A percentile compares a stretch with the other conserved stretches of the same genome.
phyloP scores from a whole-genome alignment of 768 basidiomycete species.

The Neoboletus subvelutipes region DNA sequence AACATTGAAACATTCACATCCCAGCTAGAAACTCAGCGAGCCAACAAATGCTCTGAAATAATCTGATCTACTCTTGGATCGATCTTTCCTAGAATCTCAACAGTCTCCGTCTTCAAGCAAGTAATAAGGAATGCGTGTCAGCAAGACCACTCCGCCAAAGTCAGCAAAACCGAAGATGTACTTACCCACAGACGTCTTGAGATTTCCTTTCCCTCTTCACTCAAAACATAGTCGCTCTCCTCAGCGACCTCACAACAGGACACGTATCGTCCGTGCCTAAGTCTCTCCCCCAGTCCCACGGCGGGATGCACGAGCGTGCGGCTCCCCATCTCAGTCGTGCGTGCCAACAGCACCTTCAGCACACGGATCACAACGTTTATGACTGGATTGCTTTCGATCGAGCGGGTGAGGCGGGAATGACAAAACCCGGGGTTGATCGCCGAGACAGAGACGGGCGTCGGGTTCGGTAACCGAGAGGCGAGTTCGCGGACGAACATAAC shows the following conservation, averaged over 20 bases:
- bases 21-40: slow-evolving; percentile 6
- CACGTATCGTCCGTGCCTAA: slow-evolving; percentile 32
- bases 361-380: not conserved
- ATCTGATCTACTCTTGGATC: slow-evolving; percentile 30
- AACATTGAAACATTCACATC: not conserved
- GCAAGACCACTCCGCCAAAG: not conserved
- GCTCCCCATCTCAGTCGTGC: slow-evolving; percentile 35
- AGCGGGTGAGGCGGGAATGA: slow-evolving; percentile 30
- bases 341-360: slow-evolving; percentile 26
- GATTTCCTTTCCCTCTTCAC: slow-evolving; percentile 30
- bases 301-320: slow-evolving; percentile 37
- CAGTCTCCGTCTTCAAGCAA: slow-evolving; percentile 26
- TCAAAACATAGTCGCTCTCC: slow-evolving; percentile 34
- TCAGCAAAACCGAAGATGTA: not conserved
- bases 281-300: slow-evolving; percentile 24
- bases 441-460: slow-evolving; percentile 30
- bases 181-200: slow-evolving; percentile 37
- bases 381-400: slow-evolving; percentile 10
- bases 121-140: not conserved
- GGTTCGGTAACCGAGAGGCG: slow-evolving; percentile 29
- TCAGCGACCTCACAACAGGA: slow-evolving; percentile 27
- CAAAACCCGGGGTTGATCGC: slow-evolving; percentile 39
- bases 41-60: slow-evolving; percentile 25
- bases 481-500: slow-evolving; percentile 39
- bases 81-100: slow-evolving; percentile 25